Conservation (phyloP, 2,329 filamentous ascomycete species). For the Biscogniauxia sp. region DNA sequence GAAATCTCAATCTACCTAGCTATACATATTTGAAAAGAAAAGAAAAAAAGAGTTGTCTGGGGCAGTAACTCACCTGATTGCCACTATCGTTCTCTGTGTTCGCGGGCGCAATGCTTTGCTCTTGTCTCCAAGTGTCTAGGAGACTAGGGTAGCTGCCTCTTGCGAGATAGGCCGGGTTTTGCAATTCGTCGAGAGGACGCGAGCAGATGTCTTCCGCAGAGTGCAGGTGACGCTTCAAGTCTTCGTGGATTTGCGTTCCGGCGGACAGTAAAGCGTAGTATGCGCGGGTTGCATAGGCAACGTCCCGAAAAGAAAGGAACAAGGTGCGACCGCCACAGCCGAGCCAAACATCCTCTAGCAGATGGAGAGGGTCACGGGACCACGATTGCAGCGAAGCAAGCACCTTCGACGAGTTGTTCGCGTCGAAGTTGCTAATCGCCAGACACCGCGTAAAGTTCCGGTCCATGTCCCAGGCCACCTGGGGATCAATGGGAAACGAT, state of each 20-base stretch:
- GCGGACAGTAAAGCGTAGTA: neutral
- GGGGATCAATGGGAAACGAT: neutral
- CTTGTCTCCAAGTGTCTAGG: neutral
- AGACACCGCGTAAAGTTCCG: neutral
- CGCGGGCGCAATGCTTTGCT: neutral
- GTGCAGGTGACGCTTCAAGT: neutral
- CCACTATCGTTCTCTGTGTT: neutral
- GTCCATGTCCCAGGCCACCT: neutral
- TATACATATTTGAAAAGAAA: too few relatives aligned
- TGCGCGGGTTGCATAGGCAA: neutral
- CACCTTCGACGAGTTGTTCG: neutral
- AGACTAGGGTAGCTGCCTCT: conserved; percentile 4
- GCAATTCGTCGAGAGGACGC: neutral
- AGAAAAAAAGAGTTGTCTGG: too few relatives aligned
- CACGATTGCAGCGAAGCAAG: neutral
- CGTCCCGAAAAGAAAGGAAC: neutral
- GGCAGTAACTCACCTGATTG: neutral
- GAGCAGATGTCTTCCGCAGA: conserved; percentile 10
- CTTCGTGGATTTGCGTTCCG: neutral
- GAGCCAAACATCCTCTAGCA: neutral
- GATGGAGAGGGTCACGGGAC: neutral
- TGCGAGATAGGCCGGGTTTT: neutral
- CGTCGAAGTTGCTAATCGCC: neutral
- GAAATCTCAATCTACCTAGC: too few relatives aligned
- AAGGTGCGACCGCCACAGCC: neutral